Percentiles rank a stretch among this genome's conserved stretches.
Evolutionary conservation across 2,329 filamentous ascomycete species (phyloP).

Genomic region (Ilyonectria sp.): DNA sequence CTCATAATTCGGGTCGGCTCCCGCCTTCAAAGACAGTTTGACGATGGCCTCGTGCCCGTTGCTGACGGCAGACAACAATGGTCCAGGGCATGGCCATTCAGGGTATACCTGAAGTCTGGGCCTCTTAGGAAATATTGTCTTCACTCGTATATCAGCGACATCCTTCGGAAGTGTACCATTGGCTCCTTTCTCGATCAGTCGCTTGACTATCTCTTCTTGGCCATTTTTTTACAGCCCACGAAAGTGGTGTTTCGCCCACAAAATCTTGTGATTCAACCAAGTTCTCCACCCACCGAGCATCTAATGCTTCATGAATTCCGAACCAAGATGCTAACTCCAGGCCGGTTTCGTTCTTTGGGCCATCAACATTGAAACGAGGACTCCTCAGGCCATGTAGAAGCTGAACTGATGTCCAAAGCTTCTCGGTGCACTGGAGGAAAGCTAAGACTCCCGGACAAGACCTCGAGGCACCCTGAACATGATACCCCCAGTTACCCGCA

Average conservation of each 20-base stretch:
- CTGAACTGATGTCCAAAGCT: not conserved
- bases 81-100: not conserved
- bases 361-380: not conserved
- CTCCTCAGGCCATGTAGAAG: too few relatives aligned
- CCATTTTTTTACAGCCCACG: conserved; percentile 13
- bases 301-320: not conserved
- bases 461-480: not conserved
- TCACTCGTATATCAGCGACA: not conserved
- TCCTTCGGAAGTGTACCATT: not conserved
- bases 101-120: too few relatives aligned
- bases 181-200: conserved; percentile 11
- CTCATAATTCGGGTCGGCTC: not conserved
- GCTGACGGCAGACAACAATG: not conserved
- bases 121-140: not conserved
- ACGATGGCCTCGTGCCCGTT: not conserved
- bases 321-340: conserved; percentile 7
- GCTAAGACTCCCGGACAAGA: not conserved
- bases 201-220: not conserved
- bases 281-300: not conserved
- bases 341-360: not conserved
- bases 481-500: conserved; percentile 11
- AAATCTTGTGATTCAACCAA: not conserved
- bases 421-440: not conserved
- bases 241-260: not conserved
- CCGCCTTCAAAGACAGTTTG: not conserved